These are phyloP conservation scores for Neostapfia colusana DNA, from an alignment of 176 grass and related monocot genomes.

Conservation along the genomic window DNA sequence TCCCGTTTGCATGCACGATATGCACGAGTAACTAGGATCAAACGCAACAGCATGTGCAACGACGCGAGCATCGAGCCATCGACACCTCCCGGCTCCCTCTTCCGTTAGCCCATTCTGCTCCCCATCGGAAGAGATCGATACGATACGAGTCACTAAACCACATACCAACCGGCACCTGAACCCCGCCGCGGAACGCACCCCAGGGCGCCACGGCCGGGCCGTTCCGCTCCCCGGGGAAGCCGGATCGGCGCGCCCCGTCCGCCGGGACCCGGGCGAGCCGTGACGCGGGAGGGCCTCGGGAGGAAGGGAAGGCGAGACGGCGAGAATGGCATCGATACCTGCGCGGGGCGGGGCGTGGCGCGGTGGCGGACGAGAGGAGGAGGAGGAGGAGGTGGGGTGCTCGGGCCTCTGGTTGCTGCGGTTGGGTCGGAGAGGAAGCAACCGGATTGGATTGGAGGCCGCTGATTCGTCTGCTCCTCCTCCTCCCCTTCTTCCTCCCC, in stretches of 20 bases:
- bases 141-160: neutral
- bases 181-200: neutral
- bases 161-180: conserved; percentile 10
- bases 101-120: neutral
- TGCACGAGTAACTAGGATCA: neutral
- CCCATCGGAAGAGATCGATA: too few relatives aligned
- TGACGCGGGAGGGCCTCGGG: neutral
- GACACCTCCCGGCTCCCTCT: neutral
- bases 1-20: neutral
- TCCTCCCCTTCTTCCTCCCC: neutral
- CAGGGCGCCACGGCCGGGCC: neutral
- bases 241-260: neutral
- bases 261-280: neutral
- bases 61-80: neutral
- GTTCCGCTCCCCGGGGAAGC: neutral
- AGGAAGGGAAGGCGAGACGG: neutral
- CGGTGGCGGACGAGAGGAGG: neutral
- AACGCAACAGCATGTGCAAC: neutral
- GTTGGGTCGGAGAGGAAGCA: conserved; percentile 44
- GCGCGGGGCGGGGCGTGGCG: neutral
- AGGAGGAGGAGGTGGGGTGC: too few relatives aligned
- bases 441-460: conserved; percentile 31
- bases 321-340: conserved; percentile 30
- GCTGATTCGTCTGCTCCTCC: conserved; percentile 13
- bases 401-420: neutral